Evolutionary conservation across 306 rosid species (phyloP), one percentile per base, ranked within the genome.

Genomic region (Cicer arietinum): DNA sequence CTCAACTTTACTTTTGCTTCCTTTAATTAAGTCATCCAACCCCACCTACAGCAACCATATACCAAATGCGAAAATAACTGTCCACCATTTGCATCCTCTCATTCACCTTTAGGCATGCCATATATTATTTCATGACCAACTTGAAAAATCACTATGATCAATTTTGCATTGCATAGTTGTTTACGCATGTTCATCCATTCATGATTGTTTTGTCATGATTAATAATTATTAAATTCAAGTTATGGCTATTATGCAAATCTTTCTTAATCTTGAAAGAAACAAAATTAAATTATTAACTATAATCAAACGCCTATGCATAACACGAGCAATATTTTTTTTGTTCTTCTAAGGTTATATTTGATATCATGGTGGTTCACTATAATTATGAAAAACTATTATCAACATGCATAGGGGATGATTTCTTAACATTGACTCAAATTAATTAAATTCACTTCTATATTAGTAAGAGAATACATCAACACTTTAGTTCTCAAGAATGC

Each of bases 121-220:
- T 35, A 22, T 37, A 67, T 63, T 72, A 76, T 78, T 67, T 65
- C 77, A 56, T 14, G 47, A 30, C 8, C 71, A 52, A 53, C 70
- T 78, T 35, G 25, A 10, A 17, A 67, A 75, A 43, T 13, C 50
- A 41, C 16, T 16, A 17, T 54, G 7, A 64, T 58, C 73, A 54
- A 75, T 39, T 69, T 46, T 63, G 68, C 80, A 67, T 67, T 42
- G 14, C 60, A 60, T 22, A 48, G 2, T 35, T 66, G 67, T 50
- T 63, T 47, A 57, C 78, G 77, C 73, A 62, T 67, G 79, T 68
- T 46, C 58, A 76, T 76, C 73, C 84, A n/a, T 65, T 73, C 80
- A 77, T 73, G 48, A 76, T 84, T 67, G 77, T 45, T 51, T 68
- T 77, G 7, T 47, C 61, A 46, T 45, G 54, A 71, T 45, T 58